Conservation (phyloP, 768 basidiomycete genomes). For the Rhodocollybia butyracea region DNA sequence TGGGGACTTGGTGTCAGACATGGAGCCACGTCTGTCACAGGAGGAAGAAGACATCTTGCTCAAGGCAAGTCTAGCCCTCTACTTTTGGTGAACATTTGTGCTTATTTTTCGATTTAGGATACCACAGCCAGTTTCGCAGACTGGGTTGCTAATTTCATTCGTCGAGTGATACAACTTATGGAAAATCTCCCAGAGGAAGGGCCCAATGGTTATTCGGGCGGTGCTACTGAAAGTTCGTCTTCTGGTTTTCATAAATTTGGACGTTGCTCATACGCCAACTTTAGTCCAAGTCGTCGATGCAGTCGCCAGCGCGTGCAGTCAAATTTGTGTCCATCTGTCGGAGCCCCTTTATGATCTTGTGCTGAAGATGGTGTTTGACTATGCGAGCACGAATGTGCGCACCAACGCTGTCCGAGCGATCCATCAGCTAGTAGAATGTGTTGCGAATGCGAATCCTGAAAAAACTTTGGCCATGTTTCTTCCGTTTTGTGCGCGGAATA, state of each 20-base stretch:
- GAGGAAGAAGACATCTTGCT: slow-evolving; percentile 73
- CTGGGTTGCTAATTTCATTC: slow-evolving; percentile 81
- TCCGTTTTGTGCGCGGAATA: slow-evolving; percentile 66
- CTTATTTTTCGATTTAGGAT: slow-evolving; percentile 32
- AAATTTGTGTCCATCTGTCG: slow-evolving; percentile 73
- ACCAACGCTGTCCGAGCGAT: slow-evolving; percentile 86
- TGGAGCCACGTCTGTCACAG: slow-evolving; percentile 41
- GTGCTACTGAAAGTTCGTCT: slow-evolving; percentile 56
- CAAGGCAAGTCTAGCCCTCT: slow-evolving; percentile 30
- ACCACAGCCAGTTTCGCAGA: slow-evolving; percentile 74
- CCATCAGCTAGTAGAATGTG: slow-evolving; percentile 81
- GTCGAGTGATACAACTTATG: slow-evolving; percentile 73
- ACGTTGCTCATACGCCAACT: slow-evolving; percentile 5
- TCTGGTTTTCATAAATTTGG: background rate
- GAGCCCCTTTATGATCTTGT: slow-evolving; percentile 76
- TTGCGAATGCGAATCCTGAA: slow-evolving; percentile 74
- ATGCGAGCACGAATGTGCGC: slow-evolving; percentile 76
- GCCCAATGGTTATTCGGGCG: slow-evolving; percentile 55
- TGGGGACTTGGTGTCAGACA: slow-evolving; percentile 32
- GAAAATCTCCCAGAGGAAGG: slow-evolving; percentile 88
- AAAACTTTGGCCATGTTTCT: slow-evolving; percentile 81
- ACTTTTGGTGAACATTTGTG: background rate
- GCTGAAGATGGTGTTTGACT: slow-evolving; percentile 80
- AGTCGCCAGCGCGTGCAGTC: slow-evolving; percentile 71
- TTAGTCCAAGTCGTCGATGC: slow-evolving; percentile 74